Base-by-base conservation (phyloP, 176 grass and related monocot species). In the Musa acuminata region DNA sequence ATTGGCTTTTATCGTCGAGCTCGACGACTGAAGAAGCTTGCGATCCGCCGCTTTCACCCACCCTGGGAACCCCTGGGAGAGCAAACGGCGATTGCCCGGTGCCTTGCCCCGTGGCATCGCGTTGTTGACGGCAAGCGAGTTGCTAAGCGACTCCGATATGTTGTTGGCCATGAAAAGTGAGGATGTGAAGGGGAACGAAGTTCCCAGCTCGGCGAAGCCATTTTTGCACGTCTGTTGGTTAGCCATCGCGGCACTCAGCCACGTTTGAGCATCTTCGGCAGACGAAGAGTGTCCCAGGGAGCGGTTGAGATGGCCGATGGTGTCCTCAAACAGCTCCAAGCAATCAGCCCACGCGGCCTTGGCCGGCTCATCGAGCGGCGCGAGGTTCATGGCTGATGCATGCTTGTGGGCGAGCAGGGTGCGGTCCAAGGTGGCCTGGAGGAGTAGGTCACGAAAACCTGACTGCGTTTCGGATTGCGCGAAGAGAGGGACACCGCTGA, bases 221-320 rank as follows among this genome's bases (percentile, higher is more conserved):
- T 71, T 14, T 7, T 19, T 8, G 6, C 77, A 71, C 23, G 77
- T 59, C 50, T 71, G 52, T 12, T 79, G 77, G 66, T 79, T 79
- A 9, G 64, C 77, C 52, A 71, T 79, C n/a, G 77, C 77, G 11
- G 65, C 65, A 8, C 77, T 79, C 50, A 79, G 52, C 52, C 77
- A 79, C 13, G 77, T 70, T 16, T 79, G 77, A 14, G 53, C 52
- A 35, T 79, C 77, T 8, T 79, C 66, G 9, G 17, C 12, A 8
- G 64, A 29, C 3, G 53, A 43, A 8, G 52, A 76, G 55, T 6
- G 0, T 43, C 35, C 27, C 21, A 58, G 13, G 8, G 65, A 79
- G 10, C 66, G 64, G 53, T 70, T 59, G 11, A 79, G 17, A 14
- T 71, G 14, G 29, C 27, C 52, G 25, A 79, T 35, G 13, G 52